Base-by-base conservation (phyloP, 768 basidiomycete genomes). In the Mycena sanguinolenta region DNA sequence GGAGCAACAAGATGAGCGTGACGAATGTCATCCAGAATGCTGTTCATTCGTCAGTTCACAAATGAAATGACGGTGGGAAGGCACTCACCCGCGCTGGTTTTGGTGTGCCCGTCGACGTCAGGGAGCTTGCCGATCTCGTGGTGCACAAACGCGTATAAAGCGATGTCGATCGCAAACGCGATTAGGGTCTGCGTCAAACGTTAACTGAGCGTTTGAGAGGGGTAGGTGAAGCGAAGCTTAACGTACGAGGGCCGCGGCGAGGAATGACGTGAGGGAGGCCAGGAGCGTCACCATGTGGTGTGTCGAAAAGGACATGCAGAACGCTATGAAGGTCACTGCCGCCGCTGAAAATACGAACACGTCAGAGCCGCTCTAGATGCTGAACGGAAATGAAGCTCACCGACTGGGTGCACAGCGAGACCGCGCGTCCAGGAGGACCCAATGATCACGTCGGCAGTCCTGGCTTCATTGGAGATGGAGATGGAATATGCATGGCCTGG, bases 21-120 rank as follows among this genome's bases (percentile, higher is more conserved):
- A 85, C 88, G 74, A 94, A 89, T 2, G 91, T 93, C 78, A 94
- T 77, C 93, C 93, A 94, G 78, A 94, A 93, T 10, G 87, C 92
- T 91, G 69, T 55, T 23, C 5, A 19, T 23, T 4, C 21, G 49
- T 19, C 10, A 49, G 21, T 50, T 46, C 6, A 46, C 9, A 23
- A 46, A 46, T 46, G 17, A 42, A 42, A 46, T 46, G 34, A 27
- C 39, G 46, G 59, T 65, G 13, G 21, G 14, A 81, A 85, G 70
- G 16, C 6, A 16, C 52, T 25, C 73, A 94, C 93, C 94, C 69
- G 90, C 89, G 7, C 85, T 91, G 23, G 91, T 84, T 65, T 83
- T 82, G 16, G 92, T 92, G 52, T 77, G 81, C 4, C 81, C 80
- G n/a, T 74, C 71, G 27, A 86, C 77, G 63, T 82, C 79, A 50